phyloP scores from a whole-genome alignment of 2,329 filamentous ascomycete species.

The Talaromyces sp. region DNA sequence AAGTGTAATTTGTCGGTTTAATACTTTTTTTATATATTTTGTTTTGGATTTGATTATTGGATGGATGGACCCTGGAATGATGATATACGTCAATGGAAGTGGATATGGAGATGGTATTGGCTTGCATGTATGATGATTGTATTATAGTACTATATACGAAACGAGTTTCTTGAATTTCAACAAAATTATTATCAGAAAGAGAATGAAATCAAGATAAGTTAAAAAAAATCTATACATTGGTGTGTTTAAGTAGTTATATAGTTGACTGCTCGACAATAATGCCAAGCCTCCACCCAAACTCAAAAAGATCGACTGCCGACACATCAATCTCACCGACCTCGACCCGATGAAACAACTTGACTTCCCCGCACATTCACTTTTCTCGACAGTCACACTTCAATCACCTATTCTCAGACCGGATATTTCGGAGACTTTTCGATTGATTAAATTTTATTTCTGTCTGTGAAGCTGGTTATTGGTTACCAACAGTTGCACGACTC shows the following conservation, averaged over 20 bases:
- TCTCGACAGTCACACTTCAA: not conserved
- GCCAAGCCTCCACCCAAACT: not conserved
- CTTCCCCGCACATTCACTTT: not conserved
- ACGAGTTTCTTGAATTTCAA: not conserved
- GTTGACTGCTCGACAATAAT: not conserved
- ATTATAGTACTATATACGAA: not conserved
- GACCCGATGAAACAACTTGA: not conserved
- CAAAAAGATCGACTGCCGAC: not conserved
- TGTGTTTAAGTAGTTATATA: no score
- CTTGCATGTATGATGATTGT: not conserved
- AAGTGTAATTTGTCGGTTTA: constrained; percentile 36
- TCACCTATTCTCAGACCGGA: not conserved
- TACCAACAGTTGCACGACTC: not conserved
- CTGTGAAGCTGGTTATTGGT: not conserved
- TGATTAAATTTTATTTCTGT: not conserved
- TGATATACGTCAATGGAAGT: not conserved
- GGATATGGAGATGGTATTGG: not conserved
- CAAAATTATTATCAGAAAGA: not conserved
- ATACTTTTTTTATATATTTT: not conserved
- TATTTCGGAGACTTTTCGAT: not conserved
- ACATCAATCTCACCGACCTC: not conserved
- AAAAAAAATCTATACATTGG: no score
- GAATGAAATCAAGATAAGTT: not conserved
- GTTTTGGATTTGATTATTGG: not conserved
- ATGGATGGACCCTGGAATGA: not conserved